phyloP scores from a whole-genome alignment of 1,284 basidiomycete genomes.

The Lentinula novae-zelandiae region DNA sequence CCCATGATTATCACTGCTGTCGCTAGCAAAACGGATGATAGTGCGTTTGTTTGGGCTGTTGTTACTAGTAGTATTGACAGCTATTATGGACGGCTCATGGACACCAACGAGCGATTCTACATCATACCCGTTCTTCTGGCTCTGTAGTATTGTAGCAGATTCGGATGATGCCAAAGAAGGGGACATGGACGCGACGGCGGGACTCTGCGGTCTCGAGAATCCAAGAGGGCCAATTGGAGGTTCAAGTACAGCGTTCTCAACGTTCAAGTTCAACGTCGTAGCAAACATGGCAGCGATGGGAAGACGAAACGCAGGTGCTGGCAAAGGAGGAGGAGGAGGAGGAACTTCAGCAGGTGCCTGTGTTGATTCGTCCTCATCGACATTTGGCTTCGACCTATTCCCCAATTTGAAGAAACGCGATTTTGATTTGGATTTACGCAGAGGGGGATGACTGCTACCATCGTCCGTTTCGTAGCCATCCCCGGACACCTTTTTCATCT shows the following conservation, averaged over 20 bases:
- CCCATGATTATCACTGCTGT: conserved; percentile 2
- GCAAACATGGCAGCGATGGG: conserved; percentile 54
- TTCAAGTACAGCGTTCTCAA: conserved; percentile 6
- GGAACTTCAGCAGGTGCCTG: conserved; percentile 20
- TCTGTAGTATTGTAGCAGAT: background rate
- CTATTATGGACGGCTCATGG: background rate
- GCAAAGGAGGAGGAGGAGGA: conserved; percentile 33
- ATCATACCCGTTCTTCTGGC: background rate
- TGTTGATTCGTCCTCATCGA: conserved; percentile 7
- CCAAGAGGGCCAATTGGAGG: conserved; percentile 11
- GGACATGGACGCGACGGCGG: background rate
- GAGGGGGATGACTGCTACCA: conserved; percentile 24
- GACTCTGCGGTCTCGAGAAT: background rate
- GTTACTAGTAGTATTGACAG: background rate
- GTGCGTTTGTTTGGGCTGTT: background rate
- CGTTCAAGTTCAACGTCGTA: conserved; percentile 26
- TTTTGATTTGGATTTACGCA: conserved; percentile 18
- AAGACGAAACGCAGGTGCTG: conserved; percentile 30
- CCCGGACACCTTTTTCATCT: conserved; percentile 1
- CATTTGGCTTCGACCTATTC: conserved; percentile 21
- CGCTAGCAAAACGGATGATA: conserved; percentile 3
- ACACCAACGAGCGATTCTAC: background rate
- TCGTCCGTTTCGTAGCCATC: conserved; percentile 36
- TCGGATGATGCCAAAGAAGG: background rate
- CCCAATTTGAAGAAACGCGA: conserved; percentile 22